These are phyloP conservation scores for Saturnispora ahearnii DNA, from an alignment of 805 yeast genomes.

Conservation along the genomic window DNA sequence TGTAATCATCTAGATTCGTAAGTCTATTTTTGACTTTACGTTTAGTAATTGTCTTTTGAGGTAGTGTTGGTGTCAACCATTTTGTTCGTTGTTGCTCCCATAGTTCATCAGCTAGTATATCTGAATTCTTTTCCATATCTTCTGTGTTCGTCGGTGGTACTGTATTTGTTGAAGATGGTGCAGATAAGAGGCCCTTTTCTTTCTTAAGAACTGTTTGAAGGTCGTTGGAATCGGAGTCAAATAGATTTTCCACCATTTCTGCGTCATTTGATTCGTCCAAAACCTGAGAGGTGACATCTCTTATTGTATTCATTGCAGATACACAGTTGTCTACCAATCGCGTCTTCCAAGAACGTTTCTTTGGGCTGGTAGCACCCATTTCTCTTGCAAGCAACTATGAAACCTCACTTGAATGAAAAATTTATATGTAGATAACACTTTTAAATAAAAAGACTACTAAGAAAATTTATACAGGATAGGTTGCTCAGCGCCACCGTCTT, in stretches of 20 bases:
- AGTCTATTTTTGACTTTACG: conserved; percentile 14
- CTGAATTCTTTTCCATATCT: neutral
- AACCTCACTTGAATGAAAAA: neutral
- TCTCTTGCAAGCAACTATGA: neutral
- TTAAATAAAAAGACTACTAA: neutral
- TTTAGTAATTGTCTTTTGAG: neutral
- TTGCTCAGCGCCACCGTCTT: conserved; percentile 1
- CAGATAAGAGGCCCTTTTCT: neutral
- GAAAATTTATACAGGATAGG: neutral
- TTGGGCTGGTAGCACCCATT: neutral
- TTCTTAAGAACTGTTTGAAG: neutral
- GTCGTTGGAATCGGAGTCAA: conserved; percentile 23
- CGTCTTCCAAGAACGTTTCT: conserved; percentile 14
- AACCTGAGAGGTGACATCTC: conserved; percentile 36
- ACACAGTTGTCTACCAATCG: conserved; percentile 10
- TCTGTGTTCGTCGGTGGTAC: conserved; percentile 1
- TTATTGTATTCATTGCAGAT: conserved; percentile 13
- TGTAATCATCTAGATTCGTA: conserved; percentile 26
- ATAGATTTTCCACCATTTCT: conserved; percentile 42
- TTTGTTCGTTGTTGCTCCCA: conserved; percentile 64
- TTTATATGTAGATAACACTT: neutral
- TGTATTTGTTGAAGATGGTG: conserved; percentile 1
- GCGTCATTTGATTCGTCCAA: conserved; percentile 42
- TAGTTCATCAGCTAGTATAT: conserved; percentile 31
- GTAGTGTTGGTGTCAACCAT: conserved; percentile 46